Conservation (phyloP, 2,329 filamentous ascomycete species). For the Fusarium solani-melongenae region DNA sequence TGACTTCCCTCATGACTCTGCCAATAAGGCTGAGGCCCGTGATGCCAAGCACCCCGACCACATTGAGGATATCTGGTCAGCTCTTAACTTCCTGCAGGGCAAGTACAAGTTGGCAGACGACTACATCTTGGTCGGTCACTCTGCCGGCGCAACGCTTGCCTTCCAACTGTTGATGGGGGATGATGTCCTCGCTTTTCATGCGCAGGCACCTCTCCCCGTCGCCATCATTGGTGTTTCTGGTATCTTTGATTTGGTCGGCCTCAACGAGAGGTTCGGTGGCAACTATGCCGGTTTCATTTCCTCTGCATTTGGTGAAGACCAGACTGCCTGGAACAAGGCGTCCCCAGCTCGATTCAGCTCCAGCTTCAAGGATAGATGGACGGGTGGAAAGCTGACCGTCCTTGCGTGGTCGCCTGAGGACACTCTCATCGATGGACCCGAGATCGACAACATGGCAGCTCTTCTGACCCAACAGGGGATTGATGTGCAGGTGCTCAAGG, state of each 20-base stretch:
- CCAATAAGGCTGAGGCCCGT: slow-evolving; percentile 47
- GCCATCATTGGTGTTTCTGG: slow-evolving; percentile 72
- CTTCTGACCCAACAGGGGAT: slow-evolving; percentile 56
- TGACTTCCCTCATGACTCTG: slow-evolving; percentile 52
- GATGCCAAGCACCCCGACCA: slow-evolving; percentile 69
- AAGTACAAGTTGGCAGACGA: slow-evolving; percentile 57
- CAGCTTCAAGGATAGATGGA: slow-evolving; percentile 56
- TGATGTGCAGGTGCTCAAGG: slow-evolving; percentile 46
- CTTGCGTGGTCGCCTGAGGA: slow-evolving; percentile 61
- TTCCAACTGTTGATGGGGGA: slow-evolving; percentile 68
- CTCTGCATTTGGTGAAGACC: slow-evolving; percentile 69
- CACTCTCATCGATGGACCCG: slow-evolving; percentile 64
- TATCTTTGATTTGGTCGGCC: slow-evolving; percentile 71
- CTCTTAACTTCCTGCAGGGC: slow-evolving; percentile 59
- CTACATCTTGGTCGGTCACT: slow-evolving; percentile 72
- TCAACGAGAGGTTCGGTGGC: slow-evolving; percentile 59
- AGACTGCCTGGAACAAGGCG: slow-evolving; percentile 61
- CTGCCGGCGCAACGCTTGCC: slow-evolving; percentile 71
- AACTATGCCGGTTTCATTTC: slow-evolving; percentile 68
- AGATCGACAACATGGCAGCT: slow-evolving; percentile 67
- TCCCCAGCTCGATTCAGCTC: slow-evolving; percentile 63
- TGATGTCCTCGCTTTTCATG: slow-evolving; percentile 40
- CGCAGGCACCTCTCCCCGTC: slow-evolving; percentile 54
- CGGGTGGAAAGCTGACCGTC: slow-evolving; percentile 47
- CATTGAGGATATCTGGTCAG: slow-evolving; percentile 65